These are phyloP conservation scores for Yamadazyma sp. DNA, from an alignment of 1,139 yeast genomes.

Conservation along the genomic window DNA sequence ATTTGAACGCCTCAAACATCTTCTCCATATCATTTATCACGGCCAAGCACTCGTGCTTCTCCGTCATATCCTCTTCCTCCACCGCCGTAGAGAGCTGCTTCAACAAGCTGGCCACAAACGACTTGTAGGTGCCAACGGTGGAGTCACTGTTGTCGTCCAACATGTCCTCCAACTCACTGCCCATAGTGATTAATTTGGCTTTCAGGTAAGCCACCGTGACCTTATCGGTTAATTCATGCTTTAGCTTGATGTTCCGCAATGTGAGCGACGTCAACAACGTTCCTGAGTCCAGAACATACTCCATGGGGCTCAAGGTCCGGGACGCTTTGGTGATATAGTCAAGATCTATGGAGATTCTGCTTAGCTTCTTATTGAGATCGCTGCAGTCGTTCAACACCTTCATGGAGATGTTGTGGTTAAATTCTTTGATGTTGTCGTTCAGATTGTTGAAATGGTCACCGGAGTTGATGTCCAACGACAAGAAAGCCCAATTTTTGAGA, in stretches of 20 bases:
- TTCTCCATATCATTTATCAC: conserved; percentile 62
- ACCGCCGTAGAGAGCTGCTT: conserved; percentile 53
- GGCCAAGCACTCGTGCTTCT: conserved; percentile 58
- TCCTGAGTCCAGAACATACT: conserved; percentile 58
- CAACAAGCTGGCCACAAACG: conserved; percentile 51
- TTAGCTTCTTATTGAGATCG: conserved; percentile 44
- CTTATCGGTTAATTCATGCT: conserved; percentile 48
- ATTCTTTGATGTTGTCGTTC: conserved; percentile 34
- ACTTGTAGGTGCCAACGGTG: conserved; percentile 50
- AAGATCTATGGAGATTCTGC: conserved; percentile 44
- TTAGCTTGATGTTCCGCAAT: conserved; percentile 49
- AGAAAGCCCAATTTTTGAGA: conserved; percentile 56
- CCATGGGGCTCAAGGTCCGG: conserved; percentile 42
- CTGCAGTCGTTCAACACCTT: conserved; percentile 50
- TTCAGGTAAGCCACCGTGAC: conserved; percentile 56
- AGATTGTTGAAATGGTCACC: conserved; percentile 35
- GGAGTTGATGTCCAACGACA: conserved; percentile 53
- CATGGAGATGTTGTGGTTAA: conserved; percentile 49
- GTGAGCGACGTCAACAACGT: conserved; percentile 53
- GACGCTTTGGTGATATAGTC: conserved; percentile 47
- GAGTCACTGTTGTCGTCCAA: conserved; percentile 26
- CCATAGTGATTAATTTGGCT: conserved; percentile 55
- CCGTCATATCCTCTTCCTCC: conserved; percentile 47
- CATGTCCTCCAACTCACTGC: conserved; percentile 52
- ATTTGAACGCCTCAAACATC: conserved; percentile 54